Base-by-base conservation (phyloP, 2,329 filamentous ascomycete genomes). In the Fonsecaea monophora region DNA sequence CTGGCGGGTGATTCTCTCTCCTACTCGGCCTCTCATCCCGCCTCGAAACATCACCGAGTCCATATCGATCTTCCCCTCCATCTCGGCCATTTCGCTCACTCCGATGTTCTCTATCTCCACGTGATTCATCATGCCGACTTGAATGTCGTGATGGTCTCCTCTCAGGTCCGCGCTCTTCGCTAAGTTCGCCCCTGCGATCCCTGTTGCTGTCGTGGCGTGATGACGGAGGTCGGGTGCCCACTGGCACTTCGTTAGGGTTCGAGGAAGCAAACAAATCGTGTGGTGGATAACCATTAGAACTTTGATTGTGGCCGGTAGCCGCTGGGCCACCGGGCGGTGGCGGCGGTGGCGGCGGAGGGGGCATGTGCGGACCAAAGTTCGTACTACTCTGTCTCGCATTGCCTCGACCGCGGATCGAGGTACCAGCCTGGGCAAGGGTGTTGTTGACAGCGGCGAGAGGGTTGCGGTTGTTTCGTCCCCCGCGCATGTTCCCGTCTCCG, bases 381-480 rank as follows among this genome's bases (percentile, higher is more conserved):
- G 63, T 62, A 40, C 69, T 73, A 10, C 75, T 67, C 68, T 80
- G 78, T 63, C 80, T 60, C 62, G 65, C 75, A 55, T 75, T 74
- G 18, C 79, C 78, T 67, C 80, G 75, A 50, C 80, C 79, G 30
- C 81, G 78, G 56, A 78, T 78, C 32, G 76, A 72, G 4, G 78
- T 75, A 10, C 78, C 73, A 32, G 73, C 78, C 70, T 83, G 81
- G 62, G 83, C 80, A 40, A 84, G 78, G 73, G 82, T 78, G 62
- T 77, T 82, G 69, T 82, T 82, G 62, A 84, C 75, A 1, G 78
- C 79, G 13, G 79, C 77, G 67, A 84, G 81, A 3, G 68, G 67
- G 62, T 72, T 66, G 12, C 82, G 79, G 67, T 82, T 82, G 67
- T 82, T 81, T 37, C 81, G 75, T 35, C 81, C 77, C 45, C 76